Percentiles rank a stretch among this genome's conserved stretches.
Conservation (phyloP, 176 grass and related monocot genomes). For the Poa annua region DNA sequence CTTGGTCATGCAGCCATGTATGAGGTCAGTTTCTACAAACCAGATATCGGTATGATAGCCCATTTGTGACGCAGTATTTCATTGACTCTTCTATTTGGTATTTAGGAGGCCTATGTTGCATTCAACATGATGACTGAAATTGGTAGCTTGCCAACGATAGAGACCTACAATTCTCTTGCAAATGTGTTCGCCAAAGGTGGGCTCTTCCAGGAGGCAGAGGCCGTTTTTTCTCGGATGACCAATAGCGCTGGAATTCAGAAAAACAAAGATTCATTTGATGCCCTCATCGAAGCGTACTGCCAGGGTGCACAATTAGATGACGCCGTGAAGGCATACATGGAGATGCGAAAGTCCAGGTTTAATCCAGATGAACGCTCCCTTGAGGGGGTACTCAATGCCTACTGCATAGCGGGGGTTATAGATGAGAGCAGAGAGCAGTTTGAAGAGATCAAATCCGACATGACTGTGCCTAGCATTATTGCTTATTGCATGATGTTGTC, state of each 20-base stretch:
- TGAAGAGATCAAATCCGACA: slow-evolving; percentile 67
- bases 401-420: slow-evolving; percentile 82
- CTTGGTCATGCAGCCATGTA: slow-evolving; percentile 81
- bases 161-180: slow-evolving; percentile 83
- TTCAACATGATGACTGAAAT: slow-evolving; percentile 97
- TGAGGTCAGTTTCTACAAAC: slow-evolving; percentile 58
- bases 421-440: slow-evolving; percentile 98
- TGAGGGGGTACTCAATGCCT: slow-evolving; percentile 81
- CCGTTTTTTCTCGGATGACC: slow-evolving; percentile 74
- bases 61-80: slow-evolving; percentile 28
- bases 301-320: slow-evolving; percentile 78
- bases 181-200: slow-evolving; percentile 79
- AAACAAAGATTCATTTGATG: slow-evolving; percentile 78
- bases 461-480: slow-evolving; percentile 63
- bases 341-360: slow-evolving; percentile 94
- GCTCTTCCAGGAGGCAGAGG: slow-evolving; percentile 77
- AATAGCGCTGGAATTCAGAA: slow-evolving; percentile 80
- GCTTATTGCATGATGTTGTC: slow-evolving; percentile 92
- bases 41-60: not conserved
- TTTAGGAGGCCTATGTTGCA: slow-evolving; percentile 92
- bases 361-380: slow-evolving; percentile 79
- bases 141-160: slow-evolving; percentile 71
- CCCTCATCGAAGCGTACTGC: slow-evolving; percentile 82
- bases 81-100: slow-evolving; percentile 15
- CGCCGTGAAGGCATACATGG: slow-evolving; percentile 79